Conservation (phyloP, 768 basidiomycete genomes). For the Pisolithus albus region DNA sequence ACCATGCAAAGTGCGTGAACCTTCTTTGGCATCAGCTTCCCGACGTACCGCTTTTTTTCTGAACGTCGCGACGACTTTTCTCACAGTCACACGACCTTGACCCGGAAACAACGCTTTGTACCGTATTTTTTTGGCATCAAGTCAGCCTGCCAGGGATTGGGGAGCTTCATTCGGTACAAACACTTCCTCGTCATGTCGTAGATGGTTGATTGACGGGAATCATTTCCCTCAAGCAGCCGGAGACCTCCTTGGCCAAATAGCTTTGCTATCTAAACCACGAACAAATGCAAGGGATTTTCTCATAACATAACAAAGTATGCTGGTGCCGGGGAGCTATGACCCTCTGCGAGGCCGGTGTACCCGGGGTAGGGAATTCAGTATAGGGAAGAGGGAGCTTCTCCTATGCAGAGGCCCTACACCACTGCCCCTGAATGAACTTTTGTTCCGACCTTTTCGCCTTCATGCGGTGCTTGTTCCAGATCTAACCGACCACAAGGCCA, state of each 20-base stretch:
- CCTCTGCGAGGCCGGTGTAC: no score
- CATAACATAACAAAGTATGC: conserved; percentile 19
- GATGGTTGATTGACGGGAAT: conserved; percentile 10
- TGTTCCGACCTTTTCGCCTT: no score
- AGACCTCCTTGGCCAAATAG: conserved; percentile 38
- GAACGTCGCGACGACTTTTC: conserved; percentile 34
- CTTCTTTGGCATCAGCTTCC: neutral
- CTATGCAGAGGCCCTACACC: no score
- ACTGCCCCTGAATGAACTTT: no score
- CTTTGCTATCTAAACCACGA: conserved; percentile 40
- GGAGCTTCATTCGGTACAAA: conserved; percentile 35
- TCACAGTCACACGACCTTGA: conserved; percentile 40
- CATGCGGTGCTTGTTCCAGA: no score
- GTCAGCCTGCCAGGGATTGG: conserved; percentile 39
- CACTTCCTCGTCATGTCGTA: neutral
- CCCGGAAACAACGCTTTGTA: conserved; percentile 43
- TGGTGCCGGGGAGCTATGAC: no score
- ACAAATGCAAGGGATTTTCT: conserved; percentile 47
- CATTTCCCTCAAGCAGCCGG: conserved; percentile 40
- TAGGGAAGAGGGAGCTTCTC: no score
- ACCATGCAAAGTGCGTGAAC: conserved; percentile 36
- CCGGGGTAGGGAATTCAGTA: no score
- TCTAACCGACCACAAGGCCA: no score
- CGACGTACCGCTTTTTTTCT: neutral
- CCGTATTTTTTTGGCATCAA: conserved; percentile 51